Conservation (phyloP, 73 alveolate species). For the Paramecium bursaria region DNA sequence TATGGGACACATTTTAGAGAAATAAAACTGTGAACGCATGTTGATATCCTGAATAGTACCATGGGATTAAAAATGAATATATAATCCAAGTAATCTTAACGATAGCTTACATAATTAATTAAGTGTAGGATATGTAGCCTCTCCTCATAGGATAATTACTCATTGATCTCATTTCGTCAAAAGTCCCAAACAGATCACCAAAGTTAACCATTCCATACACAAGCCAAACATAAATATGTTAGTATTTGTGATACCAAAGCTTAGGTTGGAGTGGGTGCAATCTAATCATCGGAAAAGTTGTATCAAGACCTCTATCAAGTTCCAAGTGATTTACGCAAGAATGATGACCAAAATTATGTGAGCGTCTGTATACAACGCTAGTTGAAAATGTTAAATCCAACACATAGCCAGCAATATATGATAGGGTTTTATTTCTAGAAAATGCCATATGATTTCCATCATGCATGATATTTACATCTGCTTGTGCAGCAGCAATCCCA, state of each 20-base stretch:
- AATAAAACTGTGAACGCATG: slow-evolving; percentile 75
- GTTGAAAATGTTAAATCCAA: slow-evolving; percentile 78
- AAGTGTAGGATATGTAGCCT: slow-evolving; percentile 72
- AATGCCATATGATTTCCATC: slow-evolving; percentile 86
- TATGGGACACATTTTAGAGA: slow-evolving; percentile 64
- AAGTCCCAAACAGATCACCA: slow-evolving; percentile 81
- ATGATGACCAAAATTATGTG: slow-evolving; percentile 85
- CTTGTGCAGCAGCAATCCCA: slow-evolving; percentile 74
- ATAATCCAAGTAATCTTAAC: slow-evolving; percentile 72
- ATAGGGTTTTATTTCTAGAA: slow-evolving; percentile 73
- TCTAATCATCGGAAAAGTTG: slow-evolving; percentile 79
- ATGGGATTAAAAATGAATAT: slow-evolving; percentile 67
- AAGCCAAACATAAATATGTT: slow-evolving; percentile 74
- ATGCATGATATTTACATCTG: slow-evolving; percentile 86
- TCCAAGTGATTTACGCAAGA: slow-evolving; percentile 84
- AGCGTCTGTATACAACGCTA: slow-evolving; percentile 77
- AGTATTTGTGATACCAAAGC: slow-evolving; percentile 72
- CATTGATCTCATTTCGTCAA: slow-evolving; percentile 81
- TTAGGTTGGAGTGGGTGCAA: slow-evolving; percentile 73
- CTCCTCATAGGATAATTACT: slow-evolving; percentile 81
- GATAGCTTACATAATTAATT: slow-evolving; percentile 66
- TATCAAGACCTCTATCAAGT: slow-evolving; percentile 84
- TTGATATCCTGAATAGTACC: slow-evolving; percentile 65
- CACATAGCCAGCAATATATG: slow-evolving; percentile 73
- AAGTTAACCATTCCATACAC: slow-evolving; percentile 73